phyloP scores from a whole-genome alignment of 176 grass and related monocot genomes.

The Lolium perenne region DNA sequence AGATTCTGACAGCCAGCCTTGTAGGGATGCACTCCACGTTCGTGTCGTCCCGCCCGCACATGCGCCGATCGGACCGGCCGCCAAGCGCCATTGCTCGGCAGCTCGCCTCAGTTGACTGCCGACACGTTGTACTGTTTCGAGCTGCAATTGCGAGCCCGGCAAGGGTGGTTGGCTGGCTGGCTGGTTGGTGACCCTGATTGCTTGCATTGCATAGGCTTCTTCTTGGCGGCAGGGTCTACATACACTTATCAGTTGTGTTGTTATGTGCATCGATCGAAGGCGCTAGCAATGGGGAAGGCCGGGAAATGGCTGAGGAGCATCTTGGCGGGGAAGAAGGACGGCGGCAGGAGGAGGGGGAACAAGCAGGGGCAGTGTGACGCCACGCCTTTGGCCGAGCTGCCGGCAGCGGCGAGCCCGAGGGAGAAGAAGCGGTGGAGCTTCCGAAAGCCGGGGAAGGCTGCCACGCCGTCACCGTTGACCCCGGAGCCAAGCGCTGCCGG shows the following conservation, averaged over 20 bases:
- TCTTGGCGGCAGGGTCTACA: neutral
- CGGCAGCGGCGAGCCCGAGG: slow-evolving; percentile 23
- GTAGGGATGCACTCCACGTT: slow-evolving; percentile 44
- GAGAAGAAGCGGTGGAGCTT: slow-evolving; percentile 92
- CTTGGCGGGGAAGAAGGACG: slow-evolving; percentile 48
- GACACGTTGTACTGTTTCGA: neutral
- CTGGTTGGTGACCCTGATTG: neutral
- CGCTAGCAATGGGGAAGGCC: slow-evolving; percentile 66
- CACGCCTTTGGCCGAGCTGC: slow-evolving; percentile 24
- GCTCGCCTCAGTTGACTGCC: slow-evolving; percentile 16
- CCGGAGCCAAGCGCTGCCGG: slow-evolving; percentile 23
- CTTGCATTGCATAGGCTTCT: neutral
- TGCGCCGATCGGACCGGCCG: slow-evolving; percentile 3
- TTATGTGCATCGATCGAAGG: neutral
- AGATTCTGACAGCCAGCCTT: slow-evolving; percentile 38
- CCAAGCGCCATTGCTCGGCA: slow-evolving; percentile 38
- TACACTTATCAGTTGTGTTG: neutral
- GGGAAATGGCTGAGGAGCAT: slow-evolving; percentile 79
- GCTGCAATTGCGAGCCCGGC: neutral
- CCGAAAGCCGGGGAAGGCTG: slow-evolving; percentile 46
- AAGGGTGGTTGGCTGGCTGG: slow-evolving; percentile 27
- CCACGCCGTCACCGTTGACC: slow-evolving; percentile 4
- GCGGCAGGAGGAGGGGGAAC: neutral
- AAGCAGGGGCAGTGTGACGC: slow-evolving; percentile 49
- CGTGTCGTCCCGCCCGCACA: slow-evolving; percentile 36